phyloP scores from a whole-genome alignment of 495 filamentous ascomycete species.

The Podospora didyma region DNA sequence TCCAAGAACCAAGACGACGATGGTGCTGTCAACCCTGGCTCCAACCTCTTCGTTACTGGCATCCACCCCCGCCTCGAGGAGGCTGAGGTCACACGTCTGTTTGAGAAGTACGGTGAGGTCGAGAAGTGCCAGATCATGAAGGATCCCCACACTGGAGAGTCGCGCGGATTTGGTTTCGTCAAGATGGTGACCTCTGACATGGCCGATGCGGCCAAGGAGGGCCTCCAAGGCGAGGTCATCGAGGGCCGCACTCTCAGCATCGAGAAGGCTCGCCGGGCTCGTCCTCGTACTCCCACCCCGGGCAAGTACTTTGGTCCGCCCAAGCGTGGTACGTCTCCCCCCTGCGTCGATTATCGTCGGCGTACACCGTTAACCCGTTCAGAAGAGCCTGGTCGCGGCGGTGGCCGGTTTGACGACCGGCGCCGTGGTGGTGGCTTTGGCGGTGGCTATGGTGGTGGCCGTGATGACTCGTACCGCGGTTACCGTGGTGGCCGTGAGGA shows the following conservation, averaged over 20 bases:
- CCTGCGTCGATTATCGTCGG: not conserved
- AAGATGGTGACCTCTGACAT: slow-evolving; percentile 94
- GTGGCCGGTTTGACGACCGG: slow-evolving; percentile 23
- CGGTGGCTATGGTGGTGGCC: slow-evolving; percentile 36
- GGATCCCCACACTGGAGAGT: slow-evolving; percentile 96
- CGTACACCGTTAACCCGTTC: slow-evolving; percentile 13
- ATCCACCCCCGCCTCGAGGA: slow-evolving; percentile 94
- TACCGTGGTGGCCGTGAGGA: slow-evolving; percentile 45
- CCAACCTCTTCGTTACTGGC: slow-evolving; percentile 98
- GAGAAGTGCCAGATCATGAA: slow-evolving; percentile 99
- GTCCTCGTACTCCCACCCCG: slow-evolving; percentile 92
- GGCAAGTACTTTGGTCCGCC: slow-evolving; percentile 99
- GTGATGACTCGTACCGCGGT: slow-evolving; percentile 39
- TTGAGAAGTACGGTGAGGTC: slow-evolving; percentile 97
- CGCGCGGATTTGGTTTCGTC: slow-evolving; percentile 98
- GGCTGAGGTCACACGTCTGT: slow-evolving; percentile 85
- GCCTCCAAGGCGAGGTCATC: slow-evolving; percentile 89
- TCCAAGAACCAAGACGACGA: slow-evolving; percentile 64
- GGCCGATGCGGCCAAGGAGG: slow-evolving; percentile 95
- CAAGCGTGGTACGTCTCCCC: slow-evolving; percentile 75
- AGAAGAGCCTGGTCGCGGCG: slow-evolving; percentile 32
- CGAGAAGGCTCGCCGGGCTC: slow-evolving; percentile 94
- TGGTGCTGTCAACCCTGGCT: slow-evolving; percentile 82
- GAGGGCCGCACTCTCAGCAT: slow-evolving; percentile 97
- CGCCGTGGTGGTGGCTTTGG: slow-evolving; percentile 27